Percentiles rank a stretch among this genome's conserved stretches.
phyloP scores from a whole-genome alignment of 2,329 filamentous ascomycete genomes.

The Orbilia oligospora region DNA sequence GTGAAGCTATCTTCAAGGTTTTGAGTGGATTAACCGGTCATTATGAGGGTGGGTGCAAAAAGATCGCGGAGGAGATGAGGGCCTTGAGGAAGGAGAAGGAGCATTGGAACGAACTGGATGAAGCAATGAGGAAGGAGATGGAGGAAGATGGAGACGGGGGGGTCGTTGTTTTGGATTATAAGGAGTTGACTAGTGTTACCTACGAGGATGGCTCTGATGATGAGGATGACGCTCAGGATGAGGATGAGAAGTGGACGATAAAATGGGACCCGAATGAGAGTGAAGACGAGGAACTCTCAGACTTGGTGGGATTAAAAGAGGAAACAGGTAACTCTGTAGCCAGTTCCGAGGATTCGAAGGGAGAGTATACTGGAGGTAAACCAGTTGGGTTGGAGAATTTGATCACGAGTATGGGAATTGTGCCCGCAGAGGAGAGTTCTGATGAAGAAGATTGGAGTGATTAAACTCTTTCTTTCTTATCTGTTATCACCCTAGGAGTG shows the following conservation, averaged over 20 bases:
- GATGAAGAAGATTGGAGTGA: not conserved
- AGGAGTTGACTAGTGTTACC: not conserved
- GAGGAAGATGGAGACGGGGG: not conserved
- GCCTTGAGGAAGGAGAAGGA: slow-evolving; percentile 25
- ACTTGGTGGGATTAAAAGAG: not conserved
- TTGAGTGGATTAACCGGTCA: slow-evolving; percentile 31
- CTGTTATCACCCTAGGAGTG: not conserved
- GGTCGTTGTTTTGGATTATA: not conserved
- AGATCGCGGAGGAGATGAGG: not conserved
- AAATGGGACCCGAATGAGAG: not conserved
- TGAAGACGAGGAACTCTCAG: not conserved
- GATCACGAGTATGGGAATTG: not conserved
- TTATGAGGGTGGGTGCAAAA: slow-evolving; percentile 42
- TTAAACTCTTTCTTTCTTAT: not conserved
- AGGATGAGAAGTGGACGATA: not conserved
- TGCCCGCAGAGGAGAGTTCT: not conserved
- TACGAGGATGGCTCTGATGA: not conserved
- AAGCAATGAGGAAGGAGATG: slow-evolving; percentile 18
- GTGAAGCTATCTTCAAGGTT: slow-evolving; percentile 32
- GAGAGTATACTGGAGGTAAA: not conserved
- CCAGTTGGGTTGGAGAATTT: slow-evolving; percentile 8
- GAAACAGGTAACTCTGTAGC: not conserved
- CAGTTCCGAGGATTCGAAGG: not conserved
- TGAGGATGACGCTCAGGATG: not conserved
- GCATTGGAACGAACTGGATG: slow-evolving; percentile 18